Percentiles rank a stretch among this genome's conserved stretches.
phyloP scores from a whole-genome alignment of 495 filamentous ascomycete species.

The Aspergillus wentii region DNA sequence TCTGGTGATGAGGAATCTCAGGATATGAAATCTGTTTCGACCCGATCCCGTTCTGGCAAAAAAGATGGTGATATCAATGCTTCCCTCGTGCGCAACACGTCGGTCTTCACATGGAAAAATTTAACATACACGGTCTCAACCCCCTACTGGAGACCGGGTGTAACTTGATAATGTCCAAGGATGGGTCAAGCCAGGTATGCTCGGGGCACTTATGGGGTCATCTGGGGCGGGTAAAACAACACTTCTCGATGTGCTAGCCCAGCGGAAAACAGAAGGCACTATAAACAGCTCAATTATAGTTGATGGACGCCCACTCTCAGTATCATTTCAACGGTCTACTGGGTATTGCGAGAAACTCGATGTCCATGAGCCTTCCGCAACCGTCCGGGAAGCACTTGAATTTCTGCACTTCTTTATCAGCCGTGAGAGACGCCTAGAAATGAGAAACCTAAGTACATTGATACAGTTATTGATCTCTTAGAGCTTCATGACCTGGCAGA shows the following conservation, averaged over 20 bases:
- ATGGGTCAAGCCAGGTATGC: conserved; percentile 71
- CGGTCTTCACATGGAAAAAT: conserved; percentile 59
- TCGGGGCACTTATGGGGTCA: conserved; percentile 81
- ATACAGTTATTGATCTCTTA: conserved; percentile 53
- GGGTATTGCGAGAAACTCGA: conserved; percentile 82
- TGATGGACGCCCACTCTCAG: conserved; percentile 60
- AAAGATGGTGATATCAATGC: conserved; percentile 12
- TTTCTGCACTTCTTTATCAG: conserved; percentile 57
- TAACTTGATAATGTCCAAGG: no score
- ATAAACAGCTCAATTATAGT: conserved; percentile 70
- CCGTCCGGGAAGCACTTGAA: conserved; percentile 69
- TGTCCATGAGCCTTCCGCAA: conserved; percentile 70
- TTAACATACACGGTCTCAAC: conserved; percentile 49
- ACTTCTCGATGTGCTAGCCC: conserved; percentile 70
- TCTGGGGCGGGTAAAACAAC: conserved; percentile 89
- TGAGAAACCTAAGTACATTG: conserved; percentile 57
- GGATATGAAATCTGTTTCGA: conserved; percentile 19
- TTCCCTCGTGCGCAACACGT: conserved; percentile 42
- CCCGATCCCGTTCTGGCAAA: conserved; percentile 7
- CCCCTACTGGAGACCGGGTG: no score
- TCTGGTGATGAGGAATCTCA: conserved; percentile 31
- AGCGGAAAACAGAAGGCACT: conserved; percentile 73
- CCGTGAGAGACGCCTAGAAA: conserved; percentile 38
- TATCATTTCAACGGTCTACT: conserved; percentile 74
- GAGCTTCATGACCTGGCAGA: conserved; percentile 53